Evolutionary conservation across 352 stramenopile species (phyloP).

Genomic region (Globisporangium lucens): DNA sequence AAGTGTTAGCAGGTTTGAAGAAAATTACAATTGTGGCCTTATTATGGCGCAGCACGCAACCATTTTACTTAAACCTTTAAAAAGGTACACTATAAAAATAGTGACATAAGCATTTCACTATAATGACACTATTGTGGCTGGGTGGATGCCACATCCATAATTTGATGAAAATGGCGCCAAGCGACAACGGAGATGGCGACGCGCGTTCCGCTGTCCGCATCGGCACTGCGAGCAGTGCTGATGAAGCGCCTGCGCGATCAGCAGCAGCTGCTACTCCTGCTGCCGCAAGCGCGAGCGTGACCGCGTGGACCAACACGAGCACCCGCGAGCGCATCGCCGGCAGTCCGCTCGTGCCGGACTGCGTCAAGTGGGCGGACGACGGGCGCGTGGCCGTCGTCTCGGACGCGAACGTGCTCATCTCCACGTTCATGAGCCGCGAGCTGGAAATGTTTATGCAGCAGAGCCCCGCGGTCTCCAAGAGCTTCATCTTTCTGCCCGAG

Average conservation of each 20-base stretch:
- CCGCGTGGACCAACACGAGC: conserved; percentile 26
- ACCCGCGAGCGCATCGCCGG: conserved; percentile 72
- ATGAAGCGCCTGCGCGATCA: not conserved
- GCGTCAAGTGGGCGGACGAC: conserved; percentile 71
- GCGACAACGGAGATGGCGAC: not conserved
- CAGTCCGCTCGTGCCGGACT: conserved; percentile 63
- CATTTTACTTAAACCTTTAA: too few species aligned
- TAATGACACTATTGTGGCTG: not conserved
- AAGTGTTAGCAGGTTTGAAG: not conserved
- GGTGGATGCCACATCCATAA: not conserved
- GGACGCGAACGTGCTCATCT: conserved; percentile 72
- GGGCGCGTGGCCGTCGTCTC: conserved; percentile 68
- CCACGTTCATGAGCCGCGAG: conserved; percentile 74
- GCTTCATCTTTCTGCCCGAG: conserved; percentile 73
- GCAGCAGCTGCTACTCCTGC: not conserved
- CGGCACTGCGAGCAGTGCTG: not conserved
- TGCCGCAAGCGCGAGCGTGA: not conserved
- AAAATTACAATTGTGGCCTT: not conserved
- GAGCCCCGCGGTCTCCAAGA: conserved; percentile 73
- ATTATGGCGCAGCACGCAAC: too few species aligned
- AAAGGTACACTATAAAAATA: not conserved
- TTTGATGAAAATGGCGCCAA: conserved; percentile 4
- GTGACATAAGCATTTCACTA: not conserved
- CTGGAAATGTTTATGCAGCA: conserved; percentile 81
- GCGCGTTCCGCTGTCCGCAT: not conserved